These are phyloP conservation scores for Aspergillus sp. DNA, from an alignment of 2,329 filamentous ascomycete species.

Conservation along the genomic window DNA sequence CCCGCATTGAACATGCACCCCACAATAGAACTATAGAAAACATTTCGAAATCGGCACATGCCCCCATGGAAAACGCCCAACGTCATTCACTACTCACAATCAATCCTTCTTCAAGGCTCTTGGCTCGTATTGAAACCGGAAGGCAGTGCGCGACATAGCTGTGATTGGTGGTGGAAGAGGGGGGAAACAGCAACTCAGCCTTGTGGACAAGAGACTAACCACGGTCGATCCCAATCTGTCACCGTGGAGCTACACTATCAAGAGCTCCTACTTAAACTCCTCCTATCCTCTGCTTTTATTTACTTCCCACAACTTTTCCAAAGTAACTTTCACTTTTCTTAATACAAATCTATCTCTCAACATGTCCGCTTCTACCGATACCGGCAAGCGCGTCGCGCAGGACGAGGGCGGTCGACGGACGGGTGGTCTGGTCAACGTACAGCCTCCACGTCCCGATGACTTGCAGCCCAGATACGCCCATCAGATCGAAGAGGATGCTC, in stretches of 20 bases:
- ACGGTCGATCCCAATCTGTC: neutral
- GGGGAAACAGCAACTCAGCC: no score
- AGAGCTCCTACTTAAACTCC: neutral
- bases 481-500: slow-evolving; percentile 49
- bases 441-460: slow-evolving; percentile 75
- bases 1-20: no score
- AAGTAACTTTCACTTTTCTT: neutral
- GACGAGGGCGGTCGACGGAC: slow-evolving; percentile 37
- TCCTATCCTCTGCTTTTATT: neutral
- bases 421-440: slow-evolving; percentile 58
- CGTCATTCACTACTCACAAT: no score
- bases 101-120: no score
- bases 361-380: slow-evolving; percentile 22
- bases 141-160: no score
- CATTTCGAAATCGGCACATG: no score
- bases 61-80: no score
- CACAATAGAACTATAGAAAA: no score
- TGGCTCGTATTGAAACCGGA: no score
- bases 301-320: neutral
- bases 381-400: slow-evolving; percentile 2
- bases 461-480: slow-evolving; percentile 76
- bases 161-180: no score
- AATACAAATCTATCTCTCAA: neutral
- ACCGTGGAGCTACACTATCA: neutral
- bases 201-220: neutral